Evolutionary conservation across 768 basidiomycete species (phyloP).

Genomic region (Hypholoma fasciculare): DNA sequence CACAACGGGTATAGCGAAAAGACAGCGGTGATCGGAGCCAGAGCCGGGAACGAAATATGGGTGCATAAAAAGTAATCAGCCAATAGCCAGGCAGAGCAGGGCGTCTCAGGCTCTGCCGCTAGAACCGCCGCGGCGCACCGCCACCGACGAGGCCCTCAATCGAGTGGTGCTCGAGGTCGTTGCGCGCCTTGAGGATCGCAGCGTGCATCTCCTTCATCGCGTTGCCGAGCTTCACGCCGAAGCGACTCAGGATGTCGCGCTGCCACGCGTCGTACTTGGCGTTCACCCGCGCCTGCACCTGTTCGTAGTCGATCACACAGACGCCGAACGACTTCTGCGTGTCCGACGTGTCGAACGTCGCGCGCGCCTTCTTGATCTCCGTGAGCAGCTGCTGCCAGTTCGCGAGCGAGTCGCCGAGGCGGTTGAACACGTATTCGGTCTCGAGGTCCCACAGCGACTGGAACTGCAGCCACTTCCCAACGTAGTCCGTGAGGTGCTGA

Average conservation of each 20-base stretch:
- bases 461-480: constrained; percentile 98
- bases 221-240: constrained; percentile 90
- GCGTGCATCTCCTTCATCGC: constrained; percentile 99
- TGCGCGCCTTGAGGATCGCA: constrained; percentile 86
- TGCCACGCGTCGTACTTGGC: constrained; percentile 99
- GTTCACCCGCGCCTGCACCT: constrained; percentile 96
- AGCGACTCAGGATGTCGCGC: constrained; percentile 88
- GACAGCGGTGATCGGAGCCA: neutral
- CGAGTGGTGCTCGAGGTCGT: constrained; percentile 94
- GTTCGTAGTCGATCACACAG: constrained; percentile 95
- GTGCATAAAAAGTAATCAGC: neutral
- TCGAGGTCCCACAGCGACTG: constrained; percentile 99
- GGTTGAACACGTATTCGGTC: constrained; percentile 93
- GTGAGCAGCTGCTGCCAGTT: constrained; percentile 95
- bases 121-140: constrained; percentile 50
- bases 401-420: constrained; percentile 90
- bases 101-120: constrained; percentile 11
- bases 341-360: constrained; percentile 96
- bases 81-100: neutral
- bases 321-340: constrained; percentile 93
- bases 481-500: constrained; percentile 85
- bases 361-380: constrained; percentile 95
- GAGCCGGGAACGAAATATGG: neutral
- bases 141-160: constrained; percentile 86
- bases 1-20: constrained; percentile 4